Evolutionary conservation across 768 basidiomycete genomes (phyloP), one percentile per base, ranked within the genome.

Genomic region (Mycena galopus): DNA sequence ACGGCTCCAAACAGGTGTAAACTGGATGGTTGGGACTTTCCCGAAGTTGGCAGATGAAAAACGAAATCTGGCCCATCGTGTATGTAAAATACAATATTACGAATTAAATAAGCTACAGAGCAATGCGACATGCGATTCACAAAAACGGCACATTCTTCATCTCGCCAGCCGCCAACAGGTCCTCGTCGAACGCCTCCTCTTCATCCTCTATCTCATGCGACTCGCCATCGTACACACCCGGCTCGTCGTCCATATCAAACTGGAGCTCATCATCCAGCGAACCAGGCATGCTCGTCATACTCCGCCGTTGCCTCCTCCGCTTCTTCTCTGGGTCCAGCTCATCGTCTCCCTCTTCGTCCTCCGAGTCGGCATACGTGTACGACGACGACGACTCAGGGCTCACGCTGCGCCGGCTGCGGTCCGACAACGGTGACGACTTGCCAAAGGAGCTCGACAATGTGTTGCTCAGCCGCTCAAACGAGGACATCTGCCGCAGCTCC

Each of bases 261-360:
- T 88, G 84, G 77, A 87, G 14, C 5, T 72, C 85, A 72, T 92
- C 88, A 69, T 92, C 90, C 71, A 96, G 81, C 25, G 94, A 93
- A 33, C 95, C 95, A 16, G 94, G 95, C 93, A 97, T 96, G 78
- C 94, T 96, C 51, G 90, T 89, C 81, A 93, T 88, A 73, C 94
- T 94, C 77, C 88, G 85, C 72, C 92, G 84, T 63, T 79, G 74
- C 47, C 80, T 83, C 68, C 81, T 79, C 75, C 82, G 80, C 79
- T 81, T 84, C 75, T 80, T 81, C 42, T 79, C 82, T 37, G 78
- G 82, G 19, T 86, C 88, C 27, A 84, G 81, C 2, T 82, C 84
- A 1, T 85, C 85, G 37, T 87, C 87, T 29, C 86, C 87, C n/a
- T 86, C 86, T 10, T 89, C 86, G 35, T 87, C 86, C 50, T 89